Base-by-base conservation (phyloP, 1,284 basidiomycete genomes). In the Golubevia sp. region DNA sequence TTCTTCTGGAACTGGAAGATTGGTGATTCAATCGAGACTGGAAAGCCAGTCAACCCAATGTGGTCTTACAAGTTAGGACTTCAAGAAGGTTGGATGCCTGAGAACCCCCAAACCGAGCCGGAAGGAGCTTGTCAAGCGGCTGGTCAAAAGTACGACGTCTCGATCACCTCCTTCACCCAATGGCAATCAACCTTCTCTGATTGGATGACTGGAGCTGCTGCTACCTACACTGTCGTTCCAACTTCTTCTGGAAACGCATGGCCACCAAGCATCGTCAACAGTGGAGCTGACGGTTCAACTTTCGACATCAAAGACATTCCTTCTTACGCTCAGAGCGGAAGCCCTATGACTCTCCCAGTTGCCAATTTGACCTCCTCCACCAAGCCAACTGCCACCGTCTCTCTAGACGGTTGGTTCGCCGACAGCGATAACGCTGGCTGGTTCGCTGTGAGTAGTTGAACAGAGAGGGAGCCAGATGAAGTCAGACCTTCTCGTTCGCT, bases 121-220 rank as follows among this genome's bases (percentile, higher is more conserved):
- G 56, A 54, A 26, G 67, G 68, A 13, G 64, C 65, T 1, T 76
- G 74, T 27, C 55, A 57, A 18, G 58, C 67, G 2, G 61, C 62
- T 44, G 68, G 61, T 8, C 56, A 60, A 2, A 52, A 64, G 2
- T 20, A 62, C 8, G 49, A 38, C 5, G 65, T 67, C 0, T 24
- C 34, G 1, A 63, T 67, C 1, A 56, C 64, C 2, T 34, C 30
- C 30, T 56, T 70, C 20, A 61, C 63, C n/a, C 13, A 3, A 18
- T 76, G 73, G 71, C 58, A 59, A 26, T 26, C 66, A 3, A 50
- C 61, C 11, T 73, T 67, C 61, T 62, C 67, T 24, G 38, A 61
- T 25, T 76, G 69, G 62, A 65, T 68, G 61, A 76, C 74, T 27
- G 74, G 74, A 49, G 48, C 34, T 1, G 74, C 74, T 2, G 27